These are phyloP conservation scores for Boletus tylopilopsis DNA, from an alignment of 768 basidiomycete genomes.

Conservation along the genomic window DNA sequence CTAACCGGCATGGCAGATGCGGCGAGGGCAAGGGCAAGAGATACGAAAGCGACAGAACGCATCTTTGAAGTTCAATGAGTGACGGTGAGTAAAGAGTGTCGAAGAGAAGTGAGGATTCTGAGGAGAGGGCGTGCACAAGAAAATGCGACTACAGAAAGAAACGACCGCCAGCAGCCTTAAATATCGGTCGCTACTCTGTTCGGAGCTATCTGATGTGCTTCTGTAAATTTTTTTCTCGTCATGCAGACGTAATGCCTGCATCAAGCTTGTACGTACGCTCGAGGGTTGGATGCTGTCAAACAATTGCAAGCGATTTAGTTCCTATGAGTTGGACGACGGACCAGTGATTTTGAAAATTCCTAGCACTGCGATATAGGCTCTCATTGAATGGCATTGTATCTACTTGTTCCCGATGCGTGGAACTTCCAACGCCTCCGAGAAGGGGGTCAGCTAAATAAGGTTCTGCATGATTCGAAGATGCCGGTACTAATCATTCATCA, in stretches of 20 bases:
- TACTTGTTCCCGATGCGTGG: background rate
- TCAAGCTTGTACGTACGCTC: too few relatives aligned
- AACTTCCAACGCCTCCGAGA: background rate
- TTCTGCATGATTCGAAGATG: too few relatives aligned
- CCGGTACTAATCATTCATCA: too few relatives aligned
- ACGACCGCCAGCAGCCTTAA: background rate
- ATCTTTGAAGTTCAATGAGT: conserved; percentile 1
- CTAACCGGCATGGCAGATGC: conserved; percentile 6
- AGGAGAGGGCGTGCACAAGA: too few relatives aligned
- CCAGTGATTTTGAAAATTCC: too few relatives aligned
- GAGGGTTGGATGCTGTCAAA: too few relatives aligned
- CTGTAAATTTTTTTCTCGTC: background rate
- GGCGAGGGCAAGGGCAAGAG: conserved; percentile 7
- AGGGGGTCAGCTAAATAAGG: too few relatives aligned
- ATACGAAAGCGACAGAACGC: conserved; percentile 8
- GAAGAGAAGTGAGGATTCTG: background rate
- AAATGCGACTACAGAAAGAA: too few relatives aligned
- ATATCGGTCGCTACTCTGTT: background rate
- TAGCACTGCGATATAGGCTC: too few relatives aligned
- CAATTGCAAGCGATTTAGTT: too few relatives aligned
- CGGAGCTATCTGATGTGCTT: background rate
- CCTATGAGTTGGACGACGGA: too few relatives aligned
- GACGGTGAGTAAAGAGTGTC: conserved; percentile 3
- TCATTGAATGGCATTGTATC: background rate
- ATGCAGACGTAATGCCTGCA: background rate